These are phyloP conservation scores for Talaromyces sp. DNA, from an alignment of 2,329 filamentous ascomycete species.

Conservation along the genomic window DNA sequence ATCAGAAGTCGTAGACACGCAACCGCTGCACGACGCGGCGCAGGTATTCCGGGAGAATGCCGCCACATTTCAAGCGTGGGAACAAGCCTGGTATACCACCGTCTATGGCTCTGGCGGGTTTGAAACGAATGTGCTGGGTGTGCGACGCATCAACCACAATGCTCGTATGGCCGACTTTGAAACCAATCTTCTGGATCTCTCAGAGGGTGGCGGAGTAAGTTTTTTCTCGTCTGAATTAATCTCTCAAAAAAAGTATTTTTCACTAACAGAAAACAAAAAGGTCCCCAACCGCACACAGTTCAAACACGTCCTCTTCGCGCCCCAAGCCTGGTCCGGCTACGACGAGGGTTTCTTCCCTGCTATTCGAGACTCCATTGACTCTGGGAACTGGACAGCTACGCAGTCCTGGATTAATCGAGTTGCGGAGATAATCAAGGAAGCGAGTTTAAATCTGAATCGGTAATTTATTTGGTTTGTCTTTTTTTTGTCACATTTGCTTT, in stretches of 20 bases:
- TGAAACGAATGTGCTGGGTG: constrained; percentile 63
- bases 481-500: neutral
- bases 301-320: constrained; percentile 87
- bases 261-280: constrained; percentile 34
- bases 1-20: constrained; percentile 43
- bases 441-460: constrained; percentile 46
- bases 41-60: constrained; percentile 55
- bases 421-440: constrained; percentile 59
- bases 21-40: constrained; percentile 58
- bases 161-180: constrained; percentile 75
- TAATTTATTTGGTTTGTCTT: constrained; percentile 12
- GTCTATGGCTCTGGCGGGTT: constrained; percentile 68
- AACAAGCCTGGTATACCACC: constrained; percentile 66
- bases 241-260: neutral
- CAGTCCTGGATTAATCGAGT: constrained; percentile 66
- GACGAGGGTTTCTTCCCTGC: constrained; percentile 69
- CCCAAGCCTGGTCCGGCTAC: constrained; percentile 67
- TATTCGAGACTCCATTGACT: constrained; percentile 74
- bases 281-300: constrained; percentile 84
- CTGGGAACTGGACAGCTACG: constrained; percentile 63
- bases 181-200: constrained; percentile 71
- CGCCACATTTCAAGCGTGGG: constrained; percentile 67
- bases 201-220: constrained; percentile 67
- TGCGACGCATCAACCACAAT: constrained; percentile 70
- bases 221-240: neutral